Evolutionary conservation across 768 basidiomycete genomes (phyloP).

Genomic region (Termitomyces sp.): DNA sequence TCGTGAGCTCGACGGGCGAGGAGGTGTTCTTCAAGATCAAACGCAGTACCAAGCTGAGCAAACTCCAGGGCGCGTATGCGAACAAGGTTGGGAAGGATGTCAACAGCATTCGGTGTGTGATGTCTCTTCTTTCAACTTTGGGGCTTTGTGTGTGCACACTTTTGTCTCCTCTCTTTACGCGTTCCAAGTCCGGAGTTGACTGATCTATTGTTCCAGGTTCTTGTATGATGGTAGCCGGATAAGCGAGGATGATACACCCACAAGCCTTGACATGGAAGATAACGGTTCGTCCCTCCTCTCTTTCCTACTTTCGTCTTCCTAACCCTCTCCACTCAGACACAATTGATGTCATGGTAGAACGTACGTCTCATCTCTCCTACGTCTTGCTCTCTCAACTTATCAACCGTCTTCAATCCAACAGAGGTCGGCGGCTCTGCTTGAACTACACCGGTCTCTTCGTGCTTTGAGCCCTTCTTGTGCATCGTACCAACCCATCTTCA

Average conservation of each 20-base stretch:
- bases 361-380: constrained; percentile 41
- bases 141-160: no score
- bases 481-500: no score
- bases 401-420: not conserved
- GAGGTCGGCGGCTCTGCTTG: not conserved
- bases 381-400: not conserved
- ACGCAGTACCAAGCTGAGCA: constrained; percentile 85
- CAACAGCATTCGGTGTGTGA: constrained; percentile 72
- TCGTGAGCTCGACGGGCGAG: constrained; percentile 68
- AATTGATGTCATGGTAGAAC: constrained; percentile 97
- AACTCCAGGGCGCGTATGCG: constrained; percentile 90
- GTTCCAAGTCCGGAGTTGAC: not conserved
- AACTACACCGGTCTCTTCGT: no score
- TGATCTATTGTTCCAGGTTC: constrained; percentile 48
- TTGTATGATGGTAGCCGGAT: constrained; percentile 87
- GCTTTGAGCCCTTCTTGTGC: no score
- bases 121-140: not conserved
- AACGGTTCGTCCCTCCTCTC: constrained; percentile 47
- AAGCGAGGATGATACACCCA: constrained; percentile 84
- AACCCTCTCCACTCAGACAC: constrained; percentile 46
- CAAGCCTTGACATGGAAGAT: constrained; percentile 83
- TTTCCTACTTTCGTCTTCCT: not conserved
- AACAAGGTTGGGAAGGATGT: constrained; percentile 93
- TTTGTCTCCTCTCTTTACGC: no score
- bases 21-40: constrained; percentile 99